Evolutionary conservation across 169 alveolate genomes (phyloP), one percentile per base, ranked within the genome.

Genomic region (Plasmodium adleri): DNA sequence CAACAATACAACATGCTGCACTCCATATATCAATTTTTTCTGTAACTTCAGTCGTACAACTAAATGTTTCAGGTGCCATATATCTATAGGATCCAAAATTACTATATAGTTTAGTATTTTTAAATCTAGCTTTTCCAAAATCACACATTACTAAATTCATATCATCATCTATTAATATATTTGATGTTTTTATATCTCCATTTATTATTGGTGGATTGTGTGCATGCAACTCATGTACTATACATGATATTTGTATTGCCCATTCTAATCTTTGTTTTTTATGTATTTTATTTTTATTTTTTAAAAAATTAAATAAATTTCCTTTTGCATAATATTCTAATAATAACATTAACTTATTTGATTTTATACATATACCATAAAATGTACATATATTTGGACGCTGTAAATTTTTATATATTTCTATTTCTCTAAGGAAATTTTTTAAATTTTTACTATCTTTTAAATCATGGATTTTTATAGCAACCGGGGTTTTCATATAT

Each of bases 161-260:
- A 70, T 83, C 47, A 70, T 83, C 71, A 50, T 83, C 73, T n/a
- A 83, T 83, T 45, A 83, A 83, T 0, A 83, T 73, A 28, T 83
- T 83, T n/a, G 91, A 83, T 24, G 91, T 83, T 83, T 83, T 83
- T 20, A 83, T 83, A 70, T 83, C 91, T 70, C 86, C 91, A 70
- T 83, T 83, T 13, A 83, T 70, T n/a, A 83, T 50, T 17, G 91
- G 91, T n/a, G 91, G 91, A 62, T 52, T 68, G 28, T 83, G 91
- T 70, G 74, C 4, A 56, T 83, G 91, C 15, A 83, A 50, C 12
- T 63, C 74, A 56, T 83, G 91, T 12, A 83, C 91, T 39, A 83
- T 83, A 45, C 43, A 58, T 22, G 73, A 67, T 54, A 83, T 56
- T 70, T 83, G 70, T 3, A 56, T 68, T 9, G 86, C 83, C 91